Conservation (phyloP, 2,329 filamentous ascomycete species). For the Pestalotiopsis fici region DNA sequence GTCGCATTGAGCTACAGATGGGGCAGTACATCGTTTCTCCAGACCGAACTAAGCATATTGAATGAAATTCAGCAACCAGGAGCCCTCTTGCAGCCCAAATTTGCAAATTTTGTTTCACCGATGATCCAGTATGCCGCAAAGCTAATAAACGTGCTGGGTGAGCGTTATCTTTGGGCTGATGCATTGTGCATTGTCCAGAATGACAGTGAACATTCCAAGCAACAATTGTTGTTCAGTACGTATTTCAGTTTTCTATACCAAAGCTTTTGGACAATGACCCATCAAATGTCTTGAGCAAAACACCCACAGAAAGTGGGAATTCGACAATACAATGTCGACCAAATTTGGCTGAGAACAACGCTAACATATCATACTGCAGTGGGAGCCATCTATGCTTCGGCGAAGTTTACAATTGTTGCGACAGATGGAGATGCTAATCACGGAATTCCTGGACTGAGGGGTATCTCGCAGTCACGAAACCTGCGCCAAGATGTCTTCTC, state of each 20-base stretch:
- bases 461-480: not conserved
- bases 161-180: conserved; percentile 9
- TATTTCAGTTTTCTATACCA: not conserved
- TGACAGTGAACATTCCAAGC: not conserved
- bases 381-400: conserved; percentile 9
- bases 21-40: not conserved
- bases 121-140: not conserved
- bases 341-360: not conserved
- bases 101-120: not conserved
- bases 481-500: not conserved
- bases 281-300: no score
- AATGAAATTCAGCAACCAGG: not conserved
- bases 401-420: conserved; percentile 3
- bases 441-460: conserved; percentile 1
- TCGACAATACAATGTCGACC: not conserved
- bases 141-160: not conserved
- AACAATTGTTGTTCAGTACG: not conserved
- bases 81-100: not conserved
- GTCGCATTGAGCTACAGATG: conserved; percentile 4
- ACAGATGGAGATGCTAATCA: conserved; percentile 1
- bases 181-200: conserved; percentile 8
- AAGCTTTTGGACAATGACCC: no score
- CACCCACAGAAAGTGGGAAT: no score
- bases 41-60: not conserved
- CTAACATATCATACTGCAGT: not conserved